A percentile compares a stretch with the other conserved stretches of the same genome.
phyloP scores from a whole-genome alignment of 2,329 filamentous ascomycete species.

The Cytospora schulzeri region DNA sequence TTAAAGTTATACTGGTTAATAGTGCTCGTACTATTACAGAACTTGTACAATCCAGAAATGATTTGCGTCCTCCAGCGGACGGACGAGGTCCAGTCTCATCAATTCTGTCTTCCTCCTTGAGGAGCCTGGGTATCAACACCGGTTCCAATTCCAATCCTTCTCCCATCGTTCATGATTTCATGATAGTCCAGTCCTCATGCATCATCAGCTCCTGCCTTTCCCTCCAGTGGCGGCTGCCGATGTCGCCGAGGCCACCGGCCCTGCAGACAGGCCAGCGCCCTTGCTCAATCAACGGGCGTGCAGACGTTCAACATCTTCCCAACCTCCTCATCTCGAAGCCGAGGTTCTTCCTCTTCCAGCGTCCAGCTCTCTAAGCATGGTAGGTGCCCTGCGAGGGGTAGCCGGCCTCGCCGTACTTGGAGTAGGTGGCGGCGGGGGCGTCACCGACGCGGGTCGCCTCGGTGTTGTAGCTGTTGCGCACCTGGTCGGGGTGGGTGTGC shows the following conservation, averaged over 20 bases:
- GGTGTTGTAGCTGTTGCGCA: conserved; percentile 41
- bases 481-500: conserved; percentile 39
- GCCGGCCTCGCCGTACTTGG: conserved; percentile 37
- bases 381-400: conserved; percentile 34
- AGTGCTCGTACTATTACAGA: neutral
- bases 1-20: conserved; percentile 6
- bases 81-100: conserved; percentile 7
- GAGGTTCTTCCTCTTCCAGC: neutral
- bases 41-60: conserved; percentile 1
- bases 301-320: neutral
- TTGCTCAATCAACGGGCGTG: neutral
- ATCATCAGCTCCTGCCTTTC: neutral
- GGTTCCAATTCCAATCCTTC: neutral
- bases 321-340: no score
- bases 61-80: neutral
- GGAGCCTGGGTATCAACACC: conserved; percentile 22
- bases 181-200: neutral
- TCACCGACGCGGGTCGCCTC: conserved; percentile 38
- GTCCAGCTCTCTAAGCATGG: conserved; percentile 12
- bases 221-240: neutral
- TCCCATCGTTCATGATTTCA: neutral
- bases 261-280: neutral
- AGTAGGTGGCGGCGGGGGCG: conserved; percentile 30
- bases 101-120: neutral
- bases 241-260: no score